Evolutionary conservation across 1,284 basidiomycete species (phyloP).

Genomic region (Phlebopus sp.): DNA sequence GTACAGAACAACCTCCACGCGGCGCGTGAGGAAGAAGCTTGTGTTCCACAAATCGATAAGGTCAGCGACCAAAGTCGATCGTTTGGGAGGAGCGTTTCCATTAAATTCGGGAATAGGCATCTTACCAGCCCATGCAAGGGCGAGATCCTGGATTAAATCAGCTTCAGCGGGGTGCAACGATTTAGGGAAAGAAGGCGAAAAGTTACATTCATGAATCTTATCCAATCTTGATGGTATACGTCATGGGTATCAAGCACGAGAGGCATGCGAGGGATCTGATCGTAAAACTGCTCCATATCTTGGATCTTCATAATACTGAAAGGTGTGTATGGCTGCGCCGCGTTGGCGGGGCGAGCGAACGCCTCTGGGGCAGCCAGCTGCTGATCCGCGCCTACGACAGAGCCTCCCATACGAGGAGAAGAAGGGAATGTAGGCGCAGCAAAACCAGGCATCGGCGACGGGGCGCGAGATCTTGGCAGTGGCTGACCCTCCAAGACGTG

Average conservation of each 20-base stretch:
- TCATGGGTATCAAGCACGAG: slow-evolving; percentile 71
- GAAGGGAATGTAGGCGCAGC: slow-evolving; percentile 21
- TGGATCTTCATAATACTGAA: slow-evolving; percentile 69
- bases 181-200: neutral
- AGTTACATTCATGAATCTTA: slow-evolving; percentile 66
- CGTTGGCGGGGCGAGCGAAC: slow-evolving; percentile 67
- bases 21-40: slow-evolving; percentile 67
- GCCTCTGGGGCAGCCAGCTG: slow-evolving; percentile 63
- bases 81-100: slow-evolving; percentile 48
- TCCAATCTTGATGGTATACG: slow-evolving; percentile 74
- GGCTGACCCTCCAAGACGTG: slow-evolving; percentile 54
- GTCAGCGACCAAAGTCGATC: slow-evolving; percentile 59
- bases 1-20: slow-evolving; percentile 70
- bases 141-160: slow-evolving; percentile 52
- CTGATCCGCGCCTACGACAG: slow-evolving; percentile 31
- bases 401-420: slow-evolving; percentile 33
- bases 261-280: slow-evolving; percentile 67
- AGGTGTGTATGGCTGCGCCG: slow-evolving; percentile 61
- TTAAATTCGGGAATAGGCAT: slow-evolving; percentile 56
- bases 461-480: slow-evolving; percentile 32
- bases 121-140: slow-evolving; percentile 68
- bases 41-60: slow-evolving; percentile 75
- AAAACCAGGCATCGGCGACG: slow-evolving; percentile 37
- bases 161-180: slow-evolving; percentile 4
- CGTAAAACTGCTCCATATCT: slow-evolving; percentile 70